phyloP scores from a whole-genome alignment of 768 basidiomycete species.

The Hebeloma cylindrosporum region DNA sequence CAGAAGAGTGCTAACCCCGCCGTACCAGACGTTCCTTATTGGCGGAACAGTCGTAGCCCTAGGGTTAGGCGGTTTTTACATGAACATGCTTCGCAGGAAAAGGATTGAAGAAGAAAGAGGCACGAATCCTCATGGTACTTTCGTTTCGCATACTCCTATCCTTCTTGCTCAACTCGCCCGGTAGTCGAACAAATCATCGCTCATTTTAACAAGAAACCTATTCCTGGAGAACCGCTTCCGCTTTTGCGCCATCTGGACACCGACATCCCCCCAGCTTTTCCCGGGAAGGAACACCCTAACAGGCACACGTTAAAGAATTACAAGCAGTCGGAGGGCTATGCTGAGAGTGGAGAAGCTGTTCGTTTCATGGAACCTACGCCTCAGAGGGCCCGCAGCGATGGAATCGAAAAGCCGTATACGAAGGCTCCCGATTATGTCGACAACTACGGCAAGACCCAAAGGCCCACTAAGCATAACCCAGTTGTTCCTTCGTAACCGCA shows the following conservation, averaged over 20 bases:
- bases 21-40: conserved; percentile 28
- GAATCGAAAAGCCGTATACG: conserved; percentile 28
- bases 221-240: conserved; percentile 14
- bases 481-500: too few species aligned
- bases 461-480: too few species aligned
- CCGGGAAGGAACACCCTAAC: conserved; percentile 26
- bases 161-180: neutral
- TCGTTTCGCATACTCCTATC: neutral
- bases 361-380: conserved; percentile 31
- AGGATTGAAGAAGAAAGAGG: conserved; percentile 26
- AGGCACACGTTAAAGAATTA: conserved; percentile 26
- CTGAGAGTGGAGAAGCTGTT: conserved; percentile 13
- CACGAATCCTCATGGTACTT: conserved; percentile 32
- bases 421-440: conserved; percentile 35
- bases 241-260: conserved; percentile 9
- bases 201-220: conserved; percentile 19
- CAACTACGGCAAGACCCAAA: conserved; percentile 31
- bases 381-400: conserved; percentile 27
- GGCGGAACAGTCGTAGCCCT: conserved; percentile 29
- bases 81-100: conserved; percentile 28
- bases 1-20: neutral
- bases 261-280: conserved; percentile 17
- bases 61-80: conserved; percentile 30
- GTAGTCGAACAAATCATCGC: conserved; percentile 35
- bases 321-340: conserved; percentile 21